A percentile compares a stretch with the other conserved stretches of the same genome.
Evolutionary conservation across 371 early-diverging fungal genomes (phyloP).

Genomic region (Mucor ambiguus): DNA sequence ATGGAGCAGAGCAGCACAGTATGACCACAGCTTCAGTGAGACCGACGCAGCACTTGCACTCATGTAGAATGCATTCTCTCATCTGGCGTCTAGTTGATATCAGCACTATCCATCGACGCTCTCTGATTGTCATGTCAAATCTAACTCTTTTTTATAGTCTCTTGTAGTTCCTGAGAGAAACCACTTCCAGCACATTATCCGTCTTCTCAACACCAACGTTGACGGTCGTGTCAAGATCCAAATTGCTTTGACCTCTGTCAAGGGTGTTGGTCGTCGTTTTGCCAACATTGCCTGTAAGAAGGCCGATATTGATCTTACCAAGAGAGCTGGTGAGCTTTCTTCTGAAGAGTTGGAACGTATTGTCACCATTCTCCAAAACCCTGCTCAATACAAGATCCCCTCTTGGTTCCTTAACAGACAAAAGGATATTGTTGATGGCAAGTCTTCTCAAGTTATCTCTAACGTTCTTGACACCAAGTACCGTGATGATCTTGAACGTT

Average conservation of each 20-base stretch:
- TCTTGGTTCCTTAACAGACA: slow-evolving; percentile 99
- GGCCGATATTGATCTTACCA: slow-evolving; percentile 95
- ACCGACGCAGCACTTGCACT: not conserved
- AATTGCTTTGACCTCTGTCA: slow-evolving; percentile 97
- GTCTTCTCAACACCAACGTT: slow-evolving; percentile 99
- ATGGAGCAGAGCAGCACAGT: not conserved
- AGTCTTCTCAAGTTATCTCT: slow-evolving; percentile 92
- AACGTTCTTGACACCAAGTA: slow-evolving; percentile 95
- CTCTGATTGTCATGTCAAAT: not conserved
- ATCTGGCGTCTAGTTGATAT: not conserved
- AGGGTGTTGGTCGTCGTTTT: slow-evolving; percentile 99
- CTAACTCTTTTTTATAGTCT: slow-evolving; percentile 58
- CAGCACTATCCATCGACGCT: too few relatives aligned
- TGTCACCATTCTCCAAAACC: slow-evolving; percentile 91
- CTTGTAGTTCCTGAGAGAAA: slow-evolving; percentile 88
- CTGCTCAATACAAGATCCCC: slow-evolving; percentile 97
- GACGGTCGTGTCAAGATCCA: slow-evolving; percentile 96
- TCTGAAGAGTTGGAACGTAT: slow-evolving; percentile 93
- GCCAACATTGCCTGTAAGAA: slow-evolving; percentile 98
- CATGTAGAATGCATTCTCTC: not conserved
- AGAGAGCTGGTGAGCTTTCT: slow-evolving; percentile 98
- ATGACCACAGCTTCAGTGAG: not conserved
- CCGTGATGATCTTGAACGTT: slow-evolving; percentile 96
- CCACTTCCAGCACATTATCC: slow-evolving; percentile 97
- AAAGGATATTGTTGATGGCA: slow-evolving; percentile 96